phyloP scores from a whole-genome alignment of 2,329 filamentous ascomycete species.

The Daldinia eschscholtzii region DNA sequence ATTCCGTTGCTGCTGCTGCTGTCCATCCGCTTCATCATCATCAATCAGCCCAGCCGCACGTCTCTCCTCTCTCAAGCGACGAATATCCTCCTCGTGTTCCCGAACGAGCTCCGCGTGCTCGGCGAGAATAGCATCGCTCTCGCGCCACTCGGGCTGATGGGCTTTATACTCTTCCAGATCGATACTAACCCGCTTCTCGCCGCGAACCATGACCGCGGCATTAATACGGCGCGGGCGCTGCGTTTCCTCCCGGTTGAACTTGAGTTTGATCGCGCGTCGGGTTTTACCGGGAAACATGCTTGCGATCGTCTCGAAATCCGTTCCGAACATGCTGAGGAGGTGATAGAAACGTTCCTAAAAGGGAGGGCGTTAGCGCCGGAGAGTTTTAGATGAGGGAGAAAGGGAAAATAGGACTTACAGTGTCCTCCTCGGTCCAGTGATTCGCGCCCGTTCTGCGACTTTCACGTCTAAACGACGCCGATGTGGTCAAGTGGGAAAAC shows the following conservation, averaged over 20 bases:
- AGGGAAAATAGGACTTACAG: slow-evolving; percentile 49
- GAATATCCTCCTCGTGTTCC: slow-evolving; percentile 61
- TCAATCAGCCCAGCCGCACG: slow-evolving; percentile 52
- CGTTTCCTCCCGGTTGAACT: slow-evolving; percentile 84
- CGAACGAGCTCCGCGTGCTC: slow-evolving; percentile 61
- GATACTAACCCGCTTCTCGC: slow-evolving; percentile 68
- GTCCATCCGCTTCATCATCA: slow-evolving; percentile 57
- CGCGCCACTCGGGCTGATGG: slow-evolving; percentile 60
- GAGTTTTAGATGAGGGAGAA: not conserved
- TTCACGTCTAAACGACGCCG: slow-evolving; percentile 72
- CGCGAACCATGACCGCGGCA: slow-evolving; percentile 67
- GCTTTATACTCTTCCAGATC: slow-evolving; percentile 72
- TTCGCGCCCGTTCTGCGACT: slow-evolving; percentile 73
- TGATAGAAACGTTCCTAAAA: slow-evolving; percentile 76
- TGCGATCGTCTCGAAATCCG: slow-evolving; percentile 84
- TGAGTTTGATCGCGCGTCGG: slow-evolving; percentile 81
- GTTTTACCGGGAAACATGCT: slow-evolving; percentile 80
- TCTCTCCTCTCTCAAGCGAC: slow-evolving; percentile 59
- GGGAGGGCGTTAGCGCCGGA: slow-evolving; percentile 1
- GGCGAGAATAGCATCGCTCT: slow-evolving; percentile 67
- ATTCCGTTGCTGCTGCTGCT: slow-evolving; percentile 53
- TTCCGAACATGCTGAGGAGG: slow-evolving; percentile 80
- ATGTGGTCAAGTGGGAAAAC: slow-evolving; percentile 78
- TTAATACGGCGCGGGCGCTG: slow-evolving; percentile 73
- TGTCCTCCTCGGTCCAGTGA: slow-evolving; percentile 78